These are phyloP conservation scores for Opeltia flavorubescens DNA, from an alignment of 495 filamentous ascomycete genomes.

Conservation along the genomic window DNA sequence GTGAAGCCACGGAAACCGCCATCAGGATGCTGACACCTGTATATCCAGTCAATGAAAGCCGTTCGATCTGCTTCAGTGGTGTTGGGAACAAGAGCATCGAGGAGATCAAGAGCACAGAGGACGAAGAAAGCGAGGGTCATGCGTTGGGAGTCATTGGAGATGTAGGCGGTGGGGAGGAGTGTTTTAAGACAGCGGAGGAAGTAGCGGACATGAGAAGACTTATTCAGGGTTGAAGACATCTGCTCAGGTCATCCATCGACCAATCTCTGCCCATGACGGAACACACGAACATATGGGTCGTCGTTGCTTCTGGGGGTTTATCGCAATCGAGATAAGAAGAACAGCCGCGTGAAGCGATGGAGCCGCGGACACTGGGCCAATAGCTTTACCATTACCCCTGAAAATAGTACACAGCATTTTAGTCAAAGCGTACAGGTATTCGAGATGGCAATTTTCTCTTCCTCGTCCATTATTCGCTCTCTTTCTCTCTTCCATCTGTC, in stretches of 20 bases:
- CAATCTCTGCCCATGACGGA: too few relatives aligned
- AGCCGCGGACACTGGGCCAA: background rate
- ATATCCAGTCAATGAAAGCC: constrained; percentile 55
- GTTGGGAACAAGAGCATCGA: constrained; percentile 43
- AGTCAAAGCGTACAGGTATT: constrained; percentile 8
- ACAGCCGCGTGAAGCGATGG: background rate
- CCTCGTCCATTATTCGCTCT: constrained; percentile 59
- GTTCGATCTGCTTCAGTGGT: constrained; percentile 43
- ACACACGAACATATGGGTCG: too few relatives aligned
- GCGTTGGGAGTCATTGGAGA: constrained; percentile 73
- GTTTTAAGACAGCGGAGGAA: constrained; percentile 82
- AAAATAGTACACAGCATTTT: background rate
- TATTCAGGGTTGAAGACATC: constrained; percentile 38
- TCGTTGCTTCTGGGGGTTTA: background rate
- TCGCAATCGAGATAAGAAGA: background rate
- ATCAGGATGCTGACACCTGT: constrained; percentile 55
- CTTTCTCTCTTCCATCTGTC: constrained; percentile 72
- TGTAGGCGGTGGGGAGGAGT: constrained; percentile 67
- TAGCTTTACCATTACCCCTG: background rate
- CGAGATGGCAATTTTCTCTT: constrained; percentile 70
- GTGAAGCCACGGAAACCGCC: constrained; percentile 77
- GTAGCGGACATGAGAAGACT: constrained; percentile 70
- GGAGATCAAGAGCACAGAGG: constrained; percentile 67
- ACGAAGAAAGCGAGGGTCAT: constrained; percentile 83
- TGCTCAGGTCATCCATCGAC: background rate